phyloP scores from a whole-genome alignment of 176 grass and related monocot genomes.

The Musa acuminata region DNA sequence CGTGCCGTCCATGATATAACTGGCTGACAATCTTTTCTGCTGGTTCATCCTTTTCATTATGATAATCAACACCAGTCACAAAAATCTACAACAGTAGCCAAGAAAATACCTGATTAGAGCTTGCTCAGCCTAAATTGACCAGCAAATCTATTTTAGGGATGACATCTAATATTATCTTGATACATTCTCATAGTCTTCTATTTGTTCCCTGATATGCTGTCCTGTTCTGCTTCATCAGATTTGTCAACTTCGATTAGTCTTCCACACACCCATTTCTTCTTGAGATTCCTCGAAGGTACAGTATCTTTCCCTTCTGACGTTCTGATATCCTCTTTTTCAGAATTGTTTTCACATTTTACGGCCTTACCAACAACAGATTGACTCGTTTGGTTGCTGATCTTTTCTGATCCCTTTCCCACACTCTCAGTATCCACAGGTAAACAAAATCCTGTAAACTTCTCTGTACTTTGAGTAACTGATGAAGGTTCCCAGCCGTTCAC shows the following conservation, averaged over 20 bases:
- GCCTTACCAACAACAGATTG: conserved; percentile 19
- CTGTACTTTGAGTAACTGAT: conserved; percentile 20
- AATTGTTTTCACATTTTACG: not conserved
- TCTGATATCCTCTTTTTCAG: not conserved
- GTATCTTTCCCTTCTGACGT: conserved; percentile 17
- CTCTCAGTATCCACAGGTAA: conserved; percentile 24
- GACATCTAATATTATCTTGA: not conserved
- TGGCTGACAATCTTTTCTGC: not conserved
- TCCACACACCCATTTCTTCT: conserved; percentile 53
- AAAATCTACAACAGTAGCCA: not conserved
- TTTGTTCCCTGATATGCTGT: not conserved
- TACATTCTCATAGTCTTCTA: conserved; percentile 1
- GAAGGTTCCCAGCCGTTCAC: conserved; percentile 25
- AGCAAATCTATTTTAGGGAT: not conserved
- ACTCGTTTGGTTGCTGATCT: conserved; percentile 11
- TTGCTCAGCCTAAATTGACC: not conserved
- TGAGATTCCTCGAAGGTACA: conserved; percentile 19
- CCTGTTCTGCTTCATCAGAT: not conserved
- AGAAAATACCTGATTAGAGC: not conserved
- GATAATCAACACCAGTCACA: not conserved
- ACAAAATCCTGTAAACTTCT: conserved; percentile 35
- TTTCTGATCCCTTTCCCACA: conserved; percentile 27
- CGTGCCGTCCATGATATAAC: not conserved
- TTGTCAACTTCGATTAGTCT: conserved; percentile 39
- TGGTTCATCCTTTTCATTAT: not conserved